phyloP scores from a whole-genome alignment of 1,139 yeast species.

The Scheffersomyces titani region DNA sequence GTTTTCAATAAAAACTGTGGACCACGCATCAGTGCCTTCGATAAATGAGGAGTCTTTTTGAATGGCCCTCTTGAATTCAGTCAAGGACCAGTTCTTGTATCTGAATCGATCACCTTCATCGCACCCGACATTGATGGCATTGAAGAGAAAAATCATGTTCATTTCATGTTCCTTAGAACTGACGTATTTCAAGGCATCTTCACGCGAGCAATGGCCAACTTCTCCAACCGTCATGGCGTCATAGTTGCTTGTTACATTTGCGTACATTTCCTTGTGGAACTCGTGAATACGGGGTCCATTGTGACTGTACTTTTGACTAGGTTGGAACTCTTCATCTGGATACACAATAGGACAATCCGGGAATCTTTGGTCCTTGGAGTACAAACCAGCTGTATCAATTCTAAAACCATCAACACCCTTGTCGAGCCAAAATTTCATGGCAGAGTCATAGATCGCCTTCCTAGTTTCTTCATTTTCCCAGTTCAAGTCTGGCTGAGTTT shows the following conservation, averaged over 20 bases:
- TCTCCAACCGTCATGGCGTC: slow-evolving; percentile 63
- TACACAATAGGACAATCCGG: slow-evolving; percentile 51
- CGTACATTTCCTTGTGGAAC: slow-evolving; percentile 55
- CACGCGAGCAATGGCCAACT: slow-evolving; percentile 44
- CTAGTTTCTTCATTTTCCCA: slow-evolving; percentile 59
- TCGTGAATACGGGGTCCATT: slow-evolving; percentile 60
- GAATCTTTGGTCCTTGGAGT: slow-evolving; percentile 49
- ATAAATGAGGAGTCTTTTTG: slow-evolving; percentile 35
- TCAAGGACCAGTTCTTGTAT: slow-evolving; percentile 33
- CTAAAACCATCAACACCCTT: slow-evolving; percentile 61
- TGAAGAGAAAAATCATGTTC: slow-evolving; percentile 54
- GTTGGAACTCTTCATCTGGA: slow-evolving; percentile 44
- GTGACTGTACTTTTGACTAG: slow-evolving; percentile 28
- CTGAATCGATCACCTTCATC: slow-evolving; percentile 33
- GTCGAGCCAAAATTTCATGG: slow-evolving; percentile 55
- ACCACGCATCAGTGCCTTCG: slow-evolving; percentile 59
- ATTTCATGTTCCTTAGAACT: slow-evolving; percentile 51
- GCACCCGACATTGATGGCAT: slow-evolving; percentile 47
- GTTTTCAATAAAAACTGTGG: slow-evolving; percentile 55
- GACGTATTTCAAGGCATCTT: slow-evolving; percentile 47
- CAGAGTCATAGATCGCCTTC: slow-evolving; percentile 50
- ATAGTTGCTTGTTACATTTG: slow-evolving; percentile 45
- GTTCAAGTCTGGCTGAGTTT: slow-evolving; percentile 59
- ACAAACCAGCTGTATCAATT: slow-evolving; percentile 56
- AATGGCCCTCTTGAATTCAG: slow-evolving; percentile 46